Evolutionary conservation across 352 stramenopile genomes (phyloP).

Genomic region (Pythium diclinum): DNA sequence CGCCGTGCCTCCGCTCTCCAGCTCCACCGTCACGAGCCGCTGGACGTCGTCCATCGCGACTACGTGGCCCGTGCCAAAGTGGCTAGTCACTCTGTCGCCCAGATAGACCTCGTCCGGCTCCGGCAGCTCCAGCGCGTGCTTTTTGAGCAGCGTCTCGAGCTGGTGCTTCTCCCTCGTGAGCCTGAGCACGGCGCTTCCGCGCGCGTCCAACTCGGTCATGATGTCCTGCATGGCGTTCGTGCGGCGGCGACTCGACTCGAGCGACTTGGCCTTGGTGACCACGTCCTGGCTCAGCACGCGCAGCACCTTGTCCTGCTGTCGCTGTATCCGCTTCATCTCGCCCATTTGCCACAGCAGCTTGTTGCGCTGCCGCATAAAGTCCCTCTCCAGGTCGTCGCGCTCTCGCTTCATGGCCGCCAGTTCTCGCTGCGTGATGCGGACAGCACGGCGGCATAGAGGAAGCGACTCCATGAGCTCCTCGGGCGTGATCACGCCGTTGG

Average conservation of each 20-base stretch:
- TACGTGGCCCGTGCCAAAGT: constrained; percentile 47
- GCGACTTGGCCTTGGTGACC: constrained; percentile 43
- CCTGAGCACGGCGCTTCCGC: constrained; percentile 48
- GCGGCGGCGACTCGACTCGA: constrained; percentile 66
- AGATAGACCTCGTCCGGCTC: constrained; percentile 64
- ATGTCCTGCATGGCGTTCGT: constrained; percentile 77
- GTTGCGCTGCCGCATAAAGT: constrained; percentile 64
- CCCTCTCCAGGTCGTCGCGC: constrained; percentile 69
- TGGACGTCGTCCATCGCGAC: constrained; percentile 36
- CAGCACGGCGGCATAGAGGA: constrained; percentile 54
- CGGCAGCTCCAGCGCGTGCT: constrained; percentile 40
- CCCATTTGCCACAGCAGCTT: constrained; percentile 62
- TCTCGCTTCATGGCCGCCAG: constrained; percentile 64
- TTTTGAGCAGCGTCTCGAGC: constrained; percentile 47
- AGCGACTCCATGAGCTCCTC: constrained; percentile 77
- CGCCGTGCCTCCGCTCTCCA: constrained; percentile 40
- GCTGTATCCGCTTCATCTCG: constrained; percentile 69
- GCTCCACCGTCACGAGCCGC: constrained; percentile 42
- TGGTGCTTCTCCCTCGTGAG: constrained; percentile 65
- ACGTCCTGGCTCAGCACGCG: constrained; percentile 42
- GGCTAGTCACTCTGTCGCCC: constrained; percentile 49
- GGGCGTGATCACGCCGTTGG: constrained; percentile 51
- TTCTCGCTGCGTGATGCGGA: constrained; percentile 75
- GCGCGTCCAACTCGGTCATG: constrained; percentile 71
- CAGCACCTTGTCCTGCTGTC: constrained; percentile 64